Evolutionary conservation across 169 alveolate species (phyloP).

Genomic region (Plasmodium cynomolgi): DNA sequence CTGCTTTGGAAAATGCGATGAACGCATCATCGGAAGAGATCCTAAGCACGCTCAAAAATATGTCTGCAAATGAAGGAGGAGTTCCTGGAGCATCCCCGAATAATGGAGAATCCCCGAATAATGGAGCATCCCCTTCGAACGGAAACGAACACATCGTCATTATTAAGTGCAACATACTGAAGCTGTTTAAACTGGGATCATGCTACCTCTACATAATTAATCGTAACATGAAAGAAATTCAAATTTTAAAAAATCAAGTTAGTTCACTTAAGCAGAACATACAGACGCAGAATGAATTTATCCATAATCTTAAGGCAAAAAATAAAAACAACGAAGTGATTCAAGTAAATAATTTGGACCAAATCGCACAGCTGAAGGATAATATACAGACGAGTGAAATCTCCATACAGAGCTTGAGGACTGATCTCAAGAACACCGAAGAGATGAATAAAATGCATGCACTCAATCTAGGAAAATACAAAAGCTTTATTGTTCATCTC

Average conservation of each 20-base stretch:
- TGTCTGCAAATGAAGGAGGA: not conserved
- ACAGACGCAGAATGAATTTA: slow-evolving; percentile 18
- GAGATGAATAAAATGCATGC: slow-evolving; percentile 4
- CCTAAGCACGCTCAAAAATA: not conserved
- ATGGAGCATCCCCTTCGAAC: not conserved
- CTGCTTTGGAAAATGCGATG: not conserved
- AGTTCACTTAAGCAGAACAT: slow-evolving; percentile 13
- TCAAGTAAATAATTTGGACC: not conserved
- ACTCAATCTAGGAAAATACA: slow-evolving; percentile 12
- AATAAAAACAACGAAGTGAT: slow-evolving; percentile 33
- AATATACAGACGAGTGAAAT: slow-evolving; percentile 13
- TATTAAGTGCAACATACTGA: slow-evolving; percentile 39
- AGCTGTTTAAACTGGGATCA: slow-evolving; percentile 39
- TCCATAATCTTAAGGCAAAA: slow-evolving; percentile 26
- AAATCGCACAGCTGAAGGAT: slow-evolving; percentile 21
- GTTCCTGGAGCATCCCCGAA: not conserved
- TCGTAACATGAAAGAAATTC: slow-evolving; percentile 54
- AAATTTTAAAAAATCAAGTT: slow-evolving; percentile 17
- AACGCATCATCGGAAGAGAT: not conserved
- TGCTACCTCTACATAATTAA: slow-evolving; percentile 59
- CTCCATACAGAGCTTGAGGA: not conserved
- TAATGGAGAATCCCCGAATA: not conserved
- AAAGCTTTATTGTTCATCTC: slow-evolving; percentile 20
- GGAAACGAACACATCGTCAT: slow-evolving; percentile 13
- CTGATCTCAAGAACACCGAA: slow-evolving; percentile 32